These are phyloP conservation scores for Beauveria asiatica DNA, from an alignment of 2,329 filamentous ascomycete genomes.

Conservation along the genomic window DNA sequence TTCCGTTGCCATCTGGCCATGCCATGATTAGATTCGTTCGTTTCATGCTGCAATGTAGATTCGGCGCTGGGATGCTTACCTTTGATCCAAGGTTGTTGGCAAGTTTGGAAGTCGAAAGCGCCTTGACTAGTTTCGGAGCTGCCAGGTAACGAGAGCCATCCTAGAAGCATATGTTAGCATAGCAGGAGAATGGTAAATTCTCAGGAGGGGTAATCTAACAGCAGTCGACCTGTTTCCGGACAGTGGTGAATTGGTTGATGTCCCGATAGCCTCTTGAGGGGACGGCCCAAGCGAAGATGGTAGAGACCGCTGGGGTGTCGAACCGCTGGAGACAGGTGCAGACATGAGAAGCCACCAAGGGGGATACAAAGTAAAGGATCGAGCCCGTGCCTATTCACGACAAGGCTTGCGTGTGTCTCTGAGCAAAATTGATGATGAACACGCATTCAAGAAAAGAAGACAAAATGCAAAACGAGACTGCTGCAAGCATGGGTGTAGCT, in stretches of 20 bases:
- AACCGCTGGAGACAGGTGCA: constrained; percentile 19
- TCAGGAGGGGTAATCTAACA: neutral
- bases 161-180: constrained; percentile 14
- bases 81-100: constrained; percentile 46
- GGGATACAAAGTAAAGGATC: constrained; percentile 11
- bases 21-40: neutral
- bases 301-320: constrained; percentile 20
- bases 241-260: neutral
- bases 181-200: constrained; percentile 11
- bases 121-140: constrained; percentile 36
- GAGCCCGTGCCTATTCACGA: constrained; percentile 5
- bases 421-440: constrained; percentile 19
- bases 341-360: constrained; percentile 21
- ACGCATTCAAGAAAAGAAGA: constrained; percentile 22
- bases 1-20: constrained; percentile 16
- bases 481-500: constrained; percentile 7
- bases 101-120: constrained; percentile 45
- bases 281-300: constrained; percentile 1
- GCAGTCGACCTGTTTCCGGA: neutral
- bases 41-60: neutral
- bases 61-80: constrained; percentile 28
- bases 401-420: neutral
- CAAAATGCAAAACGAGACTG: constrained; percentile 15
- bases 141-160: constrained; percentile 14
- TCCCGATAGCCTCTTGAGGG: neutral